Evolutionary conservation across 2,329 filamentous ascomycete species (phyloP), one percentile per base, ranked within the genome.

Genomic region (Pseudocercospora crystallina): DNA sequence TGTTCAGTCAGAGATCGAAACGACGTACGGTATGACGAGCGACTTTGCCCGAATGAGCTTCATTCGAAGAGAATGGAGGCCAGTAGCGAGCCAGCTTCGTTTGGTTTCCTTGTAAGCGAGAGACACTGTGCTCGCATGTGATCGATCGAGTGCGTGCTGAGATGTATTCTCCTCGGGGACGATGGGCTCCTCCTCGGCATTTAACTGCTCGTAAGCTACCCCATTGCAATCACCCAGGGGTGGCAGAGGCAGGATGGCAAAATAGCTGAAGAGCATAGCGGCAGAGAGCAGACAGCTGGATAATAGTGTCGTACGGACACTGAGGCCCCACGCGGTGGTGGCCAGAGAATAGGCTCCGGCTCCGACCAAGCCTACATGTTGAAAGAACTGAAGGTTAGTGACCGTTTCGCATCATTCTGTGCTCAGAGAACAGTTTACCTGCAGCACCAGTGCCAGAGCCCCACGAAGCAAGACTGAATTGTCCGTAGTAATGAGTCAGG

Each of bases 401-500:
- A 26, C 20, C 7, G 7, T 26, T 26, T 7, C 20, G 7, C 3
- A 7, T 4, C 20, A 7, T 26, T 26, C 7, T 3, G 20, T 26
- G 20, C 20, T 26, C 3, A 26, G 20, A 26, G 20, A 26, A 26
- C 20, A 26, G 20, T 26, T 26, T 26, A 26, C 20, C 52, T 12
- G 48, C 49, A 11, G 52, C 48, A 1, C 91, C 91, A 0, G 92
- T 96, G 0, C 92, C 92, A 57, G 87, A 92, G 0, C 90, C 88
- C 94, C 94, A 99, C 32, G 89, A 86, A 0, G 91, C 91, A 13
- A 97, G 78, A 61, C 89, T 90, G 70, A 89, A 86, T 8, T 83
- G 85, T 0, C 92, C 94, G 64, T 97, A 97, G 73, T 87, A 96
- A 68, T 97, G 92, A 11, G 92, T 95, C 64, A 99, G 73, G 1